Evolutionary conservation across 176 grass and related monocot genomes (phyloP).

Genomic region (Carex littledalei): DNA sequence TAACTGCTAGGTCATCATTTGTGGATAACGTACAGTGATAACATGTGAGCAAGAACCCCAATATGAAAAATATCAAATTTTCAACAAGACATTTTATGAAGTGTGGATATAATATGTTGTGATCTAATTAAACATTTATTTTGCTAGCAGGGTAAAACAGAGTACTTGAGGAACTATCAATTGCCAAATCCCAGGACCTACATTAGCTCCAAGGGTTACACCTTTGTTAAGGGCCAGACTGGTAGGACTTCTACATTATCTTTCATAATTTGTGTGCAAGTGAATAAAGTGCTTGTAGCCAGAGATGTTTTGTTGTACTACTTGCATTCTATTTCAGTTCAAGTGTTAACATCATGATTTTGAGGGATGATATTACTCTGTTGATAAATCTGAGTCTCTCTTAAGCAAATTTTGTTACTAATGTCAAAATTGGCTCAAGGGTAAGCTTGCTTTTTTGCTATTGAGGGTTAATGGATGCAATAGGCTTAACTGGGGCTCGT

Average conservation of each 20-base stretch:
- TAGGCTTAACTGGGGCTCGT: neutral
- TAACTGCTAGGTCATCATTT: neutral
- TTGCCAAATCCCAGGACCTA: constrained; percentile 79
- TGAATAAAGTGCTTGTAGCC: neutral
- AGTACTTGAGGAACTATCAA: constrained; percentile 84
- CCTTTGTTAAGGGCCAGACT: constrained; percentile 72
- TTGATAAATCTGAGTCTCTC: neutral
- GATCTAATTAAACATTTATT: neutral
- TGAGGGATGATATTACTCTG: neutral
- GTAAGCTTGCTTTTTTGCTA: neutral
- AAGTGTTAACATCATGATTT: neutral
- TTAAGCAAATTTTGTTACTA: neutral
- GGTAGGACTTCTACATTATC: constrained; percentile 29
- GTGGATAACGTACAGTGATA: neutral
- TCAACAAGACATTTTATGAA: neutral
- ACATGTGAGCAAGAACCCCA: neutral
- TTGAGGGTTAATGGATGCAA: neutral
- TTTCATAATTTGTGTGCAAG: neutral
- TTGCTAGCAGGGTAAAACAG: constrained; percentile 50
- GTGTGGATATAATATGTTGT: neutral
- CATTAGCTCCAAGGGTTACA: constrained; percentile 70
- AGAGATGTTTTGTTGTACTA: neutral
- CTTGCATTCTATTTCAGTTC: neutral
- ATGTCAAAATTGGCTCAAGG: neutral
- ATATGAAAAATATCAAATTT: too few species aligned